These are phyloP conservation scores for Malassezia globosa DNA, from an alignment of 1,284 basidiomycete species.

Conservation along the genomic window DNA sequence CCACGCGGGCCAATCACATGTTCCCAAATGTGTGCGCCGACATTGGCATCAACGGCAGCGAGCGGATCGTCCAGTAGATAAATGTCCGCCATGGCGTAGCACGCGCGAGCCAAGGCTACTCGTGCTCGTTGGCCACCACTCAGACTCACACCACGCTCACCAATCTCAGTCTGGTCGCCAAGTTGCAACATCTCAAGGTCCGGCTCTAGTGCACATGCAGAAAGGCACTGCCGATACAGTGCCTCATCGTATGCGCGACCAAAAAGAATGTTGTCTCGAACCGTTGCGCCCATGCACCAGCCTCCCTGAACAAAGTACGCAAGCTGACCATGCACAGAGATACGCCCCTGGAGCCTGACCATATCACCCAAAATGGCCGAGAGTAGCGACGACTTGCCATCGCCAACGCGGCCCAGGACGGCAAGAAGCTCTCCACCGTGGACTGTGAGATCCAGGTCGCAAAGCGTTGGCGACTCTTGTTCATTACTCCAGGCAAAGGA, in stretches of 20 bases:
- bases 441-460: slow-evolving; percentile 64
- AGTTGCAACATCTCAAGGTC: slow-evolving; percentile 65
- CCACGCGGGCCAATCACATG: slow-evolving; percentile 80
- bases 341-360: slow-evolving; percentile 62
- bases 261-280: slow-evolving; percentile 53
- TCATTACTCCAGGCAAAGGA: slow-evolving; percentile 57
- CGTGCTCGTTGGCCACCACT: slow-evolving; percentile 63
- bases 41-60: slow-evolving; percentile 55
- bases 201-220: slow-evolving; percentile 71
- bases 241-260: slow-evolving; percentile 71
- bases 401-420: slow-evolving; percentile 78
- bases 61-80: slow-evolving; percentile 56
- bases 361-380: slow-evolving; percentile 69
- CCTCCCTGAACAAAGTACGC: slow-evolving; percentile 82
- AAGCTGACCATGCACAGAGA: slow-evolving; percentile 60
- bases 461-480: slow-evolving; percentile 55
- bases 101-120: slow-evolving; percentile 54
- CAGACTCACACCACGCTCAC: slow-evolving; percentile 59
- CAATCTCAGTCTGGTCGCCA: slow-evolving; percentile 66
- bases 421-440: slow-evolving; percentile 77
- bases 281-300: slow-evolving; percentile 57
- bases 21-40: slow-evolving; percentile 56
- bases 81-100: slow-evolving; percentile 54
- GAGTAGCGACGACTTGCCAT: slow-evolving; percentile 59
- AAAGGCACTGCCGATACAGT: slow-evolving; percentile 46